These are phyloP conservation scores for Cladosporium sp. DNA, from an alignment of 2,329 filamentous ascomycete genomes.

Conservation along the genomic window DNA sequence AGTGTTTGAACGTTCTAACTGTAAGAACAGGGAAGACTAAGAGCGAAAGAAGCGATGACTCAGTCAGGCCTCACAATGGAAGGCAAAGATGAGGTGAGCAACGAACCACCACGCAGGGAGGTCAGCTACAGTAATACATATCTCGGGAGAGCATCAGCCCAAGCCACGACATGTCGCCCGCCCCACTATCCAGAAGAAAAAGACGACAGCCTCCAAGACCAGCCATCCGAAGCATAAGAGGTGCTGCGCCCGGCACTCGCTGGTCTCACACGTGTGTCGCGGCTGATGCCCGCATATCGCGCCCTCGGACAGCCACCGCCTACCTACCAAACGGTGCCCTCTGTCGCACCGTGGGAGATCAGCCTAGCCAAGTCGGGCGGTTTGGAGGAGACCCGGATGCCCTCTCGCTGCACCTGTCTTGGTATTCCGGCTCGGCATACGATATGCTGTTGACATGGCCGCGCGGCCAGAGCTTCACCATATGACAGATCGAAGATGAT, in stretches of 20 bases:
- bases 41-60: no score
- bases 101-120: neutral
- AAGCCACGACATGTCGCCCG: conserved; percentile 4
- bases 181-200: neutral
- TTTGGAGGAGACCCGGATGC: conserved; percentile 4
- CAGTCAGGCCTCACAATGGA: no score
- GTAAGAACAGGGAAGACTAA: no score
- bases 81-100: neutral
- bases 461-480: neutral
- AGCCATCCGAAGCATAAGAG: conserved; percentile 9
- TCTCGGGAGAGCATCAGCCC: neutral
- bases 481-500: no score
- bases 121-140: conserved; percentile 6
- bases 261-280: conserved; percentile 8
- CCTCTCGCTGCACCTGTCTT: neutral
- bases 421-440: conserved; percentile 9
- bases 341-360: no score
- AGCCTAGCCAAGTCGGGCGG: neutral
- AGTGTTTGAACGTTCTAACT: no score
- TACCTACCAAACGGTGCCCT: neutral
- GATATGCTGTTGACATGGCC: neutral
- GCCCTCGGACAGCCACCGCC: neutral
- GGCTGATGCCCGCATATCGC: conserved; percentile 5
- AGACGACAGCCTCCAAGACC: conserved; percentile 1
- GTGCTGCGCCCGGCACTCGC: conserved; percentile 9